phyloP scores from a whole-genome alignment of 768 basidiomycete species.

The Hypholoma sublateritium region DNA sequence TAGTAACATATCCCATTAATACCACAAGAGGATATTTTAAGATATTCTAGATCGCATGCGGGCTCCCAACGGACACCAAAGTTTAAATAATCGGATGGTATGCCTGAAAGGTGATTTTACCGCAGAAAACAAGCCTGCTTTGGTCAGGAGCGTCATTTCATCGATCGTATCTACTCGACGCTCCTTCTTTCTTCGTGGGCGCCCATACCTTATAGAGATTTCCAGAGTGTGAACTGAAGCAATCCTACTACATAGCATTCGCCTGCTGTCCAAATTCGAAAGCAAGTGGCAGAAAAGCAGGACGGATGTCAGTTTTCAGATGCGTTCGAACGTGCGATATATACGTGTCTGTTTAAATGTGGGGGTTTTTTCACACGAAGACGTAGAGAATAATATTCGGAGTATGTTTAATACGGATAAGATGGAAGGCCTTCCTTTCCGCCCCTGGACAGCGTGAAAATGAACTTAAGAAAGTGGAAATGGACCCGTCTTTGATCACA shows the following conservation, averaged over 20 bases:
- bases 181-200: background rate
- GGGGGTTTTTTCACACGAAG: background rate
- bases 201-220: background rate
- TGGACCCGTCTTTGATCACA: too few species aligned
- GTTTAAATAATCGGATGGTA: background rate
- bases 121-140: background rate
- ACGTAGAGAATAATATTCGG: background rate
- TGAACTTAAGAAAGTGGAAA: too few species aligned
- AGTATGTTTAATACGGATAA: background rate
- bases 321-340: background rate
- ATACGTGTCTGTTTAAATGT: background rate
- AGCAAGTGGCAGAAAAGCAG: background rate
- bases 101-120: background rate
- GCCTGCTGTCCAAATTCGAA: background rate
- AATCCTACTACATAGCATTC: too few species aligned
- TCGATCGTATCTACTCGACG: background rate
- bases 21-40: background rate
- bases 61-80: background rate
- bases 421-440: constrained; percentile 2
- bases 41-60: background rate
- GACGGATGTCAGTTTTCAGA: background rate
- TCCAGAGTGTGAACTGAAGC: too few species aligned
- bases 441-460: too few species aligned
- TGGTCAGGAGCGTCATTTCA: background rate
- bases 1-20: background rate